Base-by-base conservation (phyloP, 1,139 yeast species). In the Diutina pseudorugosa region DNA sequence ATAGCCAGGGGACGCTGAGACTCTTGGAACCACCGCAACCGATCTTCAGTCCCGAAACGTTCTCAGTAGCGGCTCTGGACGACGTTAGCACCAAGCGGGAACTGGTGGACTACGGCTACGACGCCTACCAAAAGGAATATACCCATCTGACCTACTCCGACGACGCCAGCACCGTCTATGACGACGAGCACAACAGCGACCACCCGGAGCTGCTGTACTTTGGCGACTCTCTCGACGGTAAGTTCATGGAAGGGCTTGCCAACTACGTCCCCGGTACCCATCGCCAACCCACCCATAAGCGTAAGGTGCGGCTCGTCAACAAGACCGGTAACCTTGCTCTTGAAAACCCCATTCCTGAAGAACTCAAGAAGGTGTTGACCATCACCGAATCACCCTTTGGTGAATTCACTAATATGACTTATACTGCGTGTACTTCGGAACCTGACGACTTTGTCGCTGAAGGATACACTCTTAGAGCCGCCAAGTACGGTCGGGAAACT, bases 311-410 rank as follows among this genome's bases (percentile, higher is more conserved):
- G 57, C 77, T 87, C 50, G 84, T 72, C 2, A 75, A 76, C 7
- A 65, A 83, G 45, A 75, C 84, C 23, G 93, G 95, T 51, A 85
- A 88, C 58, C 77, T 93, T 63, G 90, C 90, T 6, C 75, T 93
- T 56, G 97, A 91, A 63, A 91, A 94, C 60, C 96, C 97, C 2
- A 85, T 93, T 50, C 98, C 98, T 2, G 82, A 88, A 20, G 93
- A 91, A 57, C 73, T 93, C 54, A 79, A 81, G 60, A 83, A 85
- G 56, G 87, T 88, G 52, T 69, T 88, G 57, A 89, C 95, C 7
- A 75, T 90, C 60, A 77, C 93, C 25, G 95, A 89, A 59, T 83
- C 87, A 49, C 77, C 77, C 2, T 72, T 72, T 58, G 96, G 94
- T 52, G 98, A 93, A 65, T 93, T 88, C 63, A 83, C 93, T 14